Percentiles rank a stretch among this genome's conserved stretches.
Conservation (phyloP, 768 basidiomycete genomes). For the Galerina marginata region DNA sequence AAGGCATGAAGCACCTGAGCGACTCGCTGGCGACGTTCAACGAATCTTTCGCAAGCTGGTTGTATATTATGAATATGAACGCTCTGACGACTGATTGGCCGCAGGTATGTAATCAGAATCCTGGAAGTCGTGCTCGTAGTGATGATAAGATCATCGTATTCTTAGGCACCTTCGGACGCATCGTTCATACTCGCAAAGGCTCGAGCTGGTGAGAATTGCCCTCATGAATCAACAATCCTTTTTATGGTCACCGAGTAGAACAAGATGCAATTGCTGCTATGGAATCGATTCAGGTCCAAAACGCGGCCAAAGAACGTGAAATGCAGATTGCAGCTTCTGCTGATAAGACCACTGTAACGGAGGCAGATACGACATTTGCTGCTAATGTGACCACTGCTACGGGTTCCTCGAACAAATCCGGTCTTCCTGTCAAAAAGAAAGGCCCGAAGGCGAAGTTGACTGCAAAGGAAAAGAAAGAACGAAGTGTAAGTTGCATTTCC, state of each 20-base stretch:
- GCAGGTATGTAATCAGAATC: slow-evolving; percentile 54
- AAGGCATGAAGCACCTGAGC: slow-evolving; percentile 72
- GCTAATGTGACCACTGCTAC: slow-evolving; percentile 46
- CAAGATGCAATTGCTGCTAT: slow-evolving; percentile 62
- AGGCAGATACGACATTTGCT: slow-evolving; percentile 46
- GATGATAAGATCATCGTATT: background rate
- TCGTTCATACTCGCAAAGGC: slow-evolving; percentile 64
- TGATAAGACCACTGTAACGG: slow-evolving; percentile 47
- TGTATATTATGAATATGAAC: slow-evolving; percentile 95
- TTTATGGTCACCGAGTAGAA: slow-evolving; percentile 42
- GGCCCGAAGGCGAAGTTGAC: slow-evolving; percentile 68
- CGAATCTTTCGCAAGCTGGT: slow-evolving; percentile 90
- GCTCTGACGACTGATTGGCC: slow-evolving; percentile 93
- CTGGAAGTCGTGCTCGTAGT: background rate
- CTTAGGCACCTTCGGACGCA: slow-evolving; percentile 62
- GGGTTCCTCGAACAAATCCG: slow-evolving; percentile 38
- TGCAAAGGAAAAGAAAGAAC: slow-evolving; percentile 84
- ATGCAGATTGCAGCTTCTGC: slow-evolving; percentile 35
- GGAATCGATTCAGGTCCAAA: slow-evolving; percentile 52
- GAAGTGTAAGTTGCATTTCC: slow-evolving; percentile 49
- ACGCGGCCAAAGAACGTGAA: slow-evolving; percentile 38
- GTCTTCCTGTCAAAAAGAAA: slow-evolving; percentile 55
- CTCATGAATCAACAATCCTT: background rate
- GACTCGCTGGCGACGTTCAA: slow-evolving; percentile 85
- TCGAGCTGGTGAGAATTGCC: slow-evolving; percentile 56